Evolutionary conservation across 495 filamentous ascomycete genomes (phyloP), one percentile per base, ranked within the genome.

Genomic region (Tetracladium setigerum): DNA sequence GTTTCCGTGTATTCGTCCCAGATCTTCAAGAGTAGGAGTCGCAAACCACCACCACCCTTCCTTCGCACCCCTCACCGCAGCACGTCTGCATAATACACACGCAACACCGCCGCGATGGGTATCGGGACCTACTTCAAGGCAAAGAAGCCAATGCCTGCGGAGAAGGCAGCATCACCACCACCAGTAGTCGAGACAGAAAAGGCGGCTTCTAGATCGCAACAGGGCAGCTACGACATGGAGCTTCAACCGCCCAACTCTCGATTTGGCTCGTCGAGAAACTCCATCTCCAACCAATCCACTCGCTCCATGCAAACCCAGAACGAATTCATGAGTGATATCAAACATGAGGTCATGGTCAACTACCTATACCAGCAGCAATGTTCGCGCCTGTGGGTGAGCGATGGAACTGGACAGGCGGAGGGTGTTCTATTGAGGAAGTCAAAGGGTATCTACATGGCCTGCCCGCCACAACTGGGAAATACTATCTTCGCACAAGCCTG

Each of bases 281-380:
- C 78, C 0, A 50, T 72, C 31, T 77, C 74, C 1, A 57, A 63
- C 32, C 60, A 63, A 39, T 79, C 75, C 8, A 62, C 53, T 13
- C 63, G 71, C 52, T 82, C 80, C 14, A 66, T 74, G 39, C 22
- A 27, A 7, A 27, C 22, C 22, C 22, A 27, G 22, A 27, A 27
- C 7, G 22, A 27, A 27, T 76, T 82, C 44, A 55, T 85, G 17
- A 82, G 86, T 47, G 83, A 87, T 51, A 86, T 89, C 59, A 87
- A 85, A 58, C 83, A 86, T 59, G 84, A 88, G 57, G 81, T 89
- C 46, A 89, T 89, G 84, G 84, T 83, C 34, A 88, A 84, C 57
- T 87, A 83, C 54, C 69, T 89, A 18, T 85, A 84, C 63, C 85
- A 89, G 56, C 84, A 88, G 58, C 83, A 86, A 62, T 83, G 78